A percentile compares a stretch with the other conserved stretches of the same genome.
Evolutionary conservation across 148 eudicot genomes (phyloP).

Genomic region (Amaranthus cruentus): DNA sequence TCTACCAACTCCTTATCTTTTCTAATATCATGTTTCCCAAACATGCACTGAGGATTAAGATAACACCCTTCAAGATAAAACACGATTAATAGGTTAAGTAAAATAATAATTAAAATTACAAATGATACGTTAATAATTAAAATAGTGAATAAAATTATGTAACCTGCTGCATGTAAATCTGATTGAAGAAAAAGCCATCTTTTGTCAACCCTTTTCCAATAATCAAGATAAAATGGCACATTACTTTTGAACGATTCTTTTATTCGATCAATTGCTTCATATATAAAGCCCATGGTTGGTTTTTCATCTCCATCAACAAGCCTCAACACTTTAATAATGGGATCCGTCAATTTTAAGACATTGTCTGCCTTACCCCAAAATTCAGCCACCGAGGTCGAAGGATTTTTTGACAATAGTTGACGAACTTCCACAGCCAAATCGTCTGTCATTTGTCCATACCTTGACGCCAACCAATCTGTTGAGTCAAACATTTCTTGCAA

Average conservation of each 20-base stretch:
- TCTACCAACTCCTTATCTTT: not conserved
- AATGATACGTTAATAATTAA: too few species aligned
- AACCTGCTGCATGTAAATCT: slow-evolving; percentile 4
- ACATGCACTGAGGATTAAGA: slow-evolving; percentile 11
- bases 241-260: not conserved
- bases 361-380: slow-evolving; percentile 6
- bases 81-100: too few species aligned
- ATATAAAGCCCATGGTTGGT: slow-evolving; percentile 15
- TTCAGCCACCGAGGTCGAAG: not conserved
- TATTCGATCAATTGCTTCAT: slow-evolving; percentile 8
- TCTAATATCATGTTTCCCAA: not conserved
- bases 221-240: not conserved
- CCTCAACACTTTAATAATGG: slow-evolving; percentile 1
- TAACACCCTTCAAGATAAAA: too few species aligned
- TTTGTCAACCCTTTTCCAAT: slow-evolving; percentile 5
- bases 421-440: not conserved
- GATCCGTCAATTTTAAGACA: slow-evolving; percentile 1
- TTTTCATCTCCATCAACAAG: slow-evolving; percentile 13
- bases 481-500: slow-evolving; percentile 5
- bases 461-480: not conserved
- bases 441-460: not conserved
- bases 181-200: slow-evolving; percentile 10
- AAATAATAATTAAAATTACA: too few species aligned
- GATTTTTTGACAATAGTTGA: not conserved
- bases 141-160: not conserved